Evolutionary conservation across 805 yeast species (phyloP), one percentile per base, ranked within the genome.

Genomic region (Ogataea haglerorum): DNA sequence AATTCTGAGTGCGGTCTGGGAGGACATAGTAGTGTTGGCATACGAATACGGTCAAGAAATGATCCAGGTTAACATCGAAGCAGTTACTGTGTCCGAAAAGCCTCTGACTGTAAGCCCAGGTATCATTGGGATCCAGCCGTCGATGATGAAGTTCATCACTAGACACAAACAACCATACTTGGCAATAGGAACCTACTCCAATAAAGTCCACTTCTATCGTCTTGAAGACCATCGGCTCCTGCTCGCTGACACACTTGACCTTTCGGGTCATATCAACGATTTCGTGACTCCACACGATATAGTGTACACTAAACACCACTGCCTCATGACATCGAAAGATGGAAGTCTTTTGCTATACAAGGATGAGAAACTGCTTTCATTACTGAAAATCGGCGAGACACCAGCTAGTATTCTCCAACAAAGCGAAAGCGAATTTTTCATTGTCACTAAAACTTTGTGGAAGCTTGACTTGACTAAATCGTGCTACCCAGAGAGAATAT

Each of bases 361-460:
- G n/a, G 15, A 30, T 3, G 6, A 17, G 3, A 10, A 18, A 8
- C 33, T 42, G 9, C 13, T 30, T 6, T 25, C 32, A 2, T 7
- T 22, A 3, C 28, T 47, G 3, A 45, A 41, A 15, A 19, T 56
- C 4, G 61, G 60, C 14, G 53, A 49, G 10, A 32, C 35, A 10
- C 53, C 56, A 1, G 34, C 54, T 8, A 48, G 52, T 5, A 39
- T 60, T 2, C 29, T 53, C 5, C 30, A 40, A 10, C 31, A 34
- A 9, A 21, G 22, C 6, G 30, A 30, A 2, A 13, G 22, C 2
- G 18, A 34, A 3, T 33, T 51, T 13, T 58, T 49, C 32, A 35
- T 64, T 3, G 26, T 46, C 3, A 44, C 58, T 1, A 56, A 52
- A 24, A 46, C 47, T 1, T 32, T 61, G 3, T 64, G 67, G 65